These are phyloP conservation scores for Hibiscus tridactylites DNA, from an alignment of 345 rosid genomes.

Conservation along the genomic window DNA sequence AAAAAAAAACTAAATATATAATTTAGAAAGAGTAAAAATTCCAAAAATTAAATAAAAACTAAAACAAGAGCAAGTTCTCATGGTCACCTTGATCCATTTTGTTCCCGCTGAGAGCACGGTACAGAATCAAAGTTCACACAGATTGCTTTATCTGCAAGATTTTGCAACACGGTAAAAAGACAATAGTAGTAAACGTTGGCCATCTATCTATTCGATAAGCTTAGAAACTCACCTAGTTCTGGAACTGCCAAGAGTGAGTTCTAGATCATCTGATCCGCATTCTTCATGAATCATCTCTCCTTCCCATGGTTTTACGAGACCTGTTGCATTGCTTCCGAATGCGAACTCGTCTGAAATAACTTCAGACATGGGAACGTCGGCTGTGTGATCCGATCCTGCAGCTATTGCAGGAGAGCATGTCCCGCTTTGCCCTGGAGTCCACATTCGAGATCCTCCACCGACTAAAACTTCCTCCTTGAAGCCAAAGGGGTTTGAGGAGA, in stretches of 20 bases:
- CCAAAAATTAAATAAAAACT: neutral
- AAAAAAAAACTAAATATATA: slow-evolving; percentile 3
- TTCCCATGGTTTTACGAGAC: slow-evolving; percentile 94
- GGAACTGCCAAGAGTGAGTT: slow-evolving; percentile 94
- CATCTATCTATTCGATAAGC: neutral
- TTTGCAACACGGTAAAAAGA: slow-evolving; percentile 1
- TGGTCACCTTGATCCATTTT: slow-evolving; percentile 12
- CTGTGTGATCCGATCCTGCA: slow-evolving; percentile 59
- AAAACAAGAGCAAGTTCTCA: slow-evolving; percentile 7
- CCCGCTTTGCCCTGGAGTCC: slow-evolving; percentile 98
- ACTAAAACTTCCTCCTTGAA: slow-evolving; percentile 52
- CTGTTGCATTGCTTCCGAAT: slow-evolving; percentile 59
- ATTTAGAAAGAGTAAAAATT: neutral
- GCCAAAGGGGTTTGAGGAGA: slow-evolving; percentile 69
- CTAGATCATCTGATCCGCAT: slow-evolving; percentile 86
- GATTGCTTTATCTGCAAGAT: neutral
- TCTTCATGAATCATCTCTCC: slow-evolving; percentile 96
- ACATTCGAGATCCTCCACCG: slow-evolving; percentile 71
- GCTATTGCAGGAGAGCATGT: slow-evolving; percentile 87
- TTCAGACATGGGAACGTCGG: slow-evolving; percentile 82
- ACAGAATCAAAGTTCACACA: neutral
- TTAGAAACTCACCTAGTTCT: slow-evolving; percentile 44
- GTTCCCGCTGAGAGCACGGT: neutral
- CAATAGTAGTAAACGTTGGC: neutral
- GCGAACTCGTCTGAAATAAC: slow-evolving; percentile 73